phyloP scores from a whole-genome alignment of 2,329 filamentous ascomycete genomes.

The Pseudophaeomoniella oleicola region DNA sequence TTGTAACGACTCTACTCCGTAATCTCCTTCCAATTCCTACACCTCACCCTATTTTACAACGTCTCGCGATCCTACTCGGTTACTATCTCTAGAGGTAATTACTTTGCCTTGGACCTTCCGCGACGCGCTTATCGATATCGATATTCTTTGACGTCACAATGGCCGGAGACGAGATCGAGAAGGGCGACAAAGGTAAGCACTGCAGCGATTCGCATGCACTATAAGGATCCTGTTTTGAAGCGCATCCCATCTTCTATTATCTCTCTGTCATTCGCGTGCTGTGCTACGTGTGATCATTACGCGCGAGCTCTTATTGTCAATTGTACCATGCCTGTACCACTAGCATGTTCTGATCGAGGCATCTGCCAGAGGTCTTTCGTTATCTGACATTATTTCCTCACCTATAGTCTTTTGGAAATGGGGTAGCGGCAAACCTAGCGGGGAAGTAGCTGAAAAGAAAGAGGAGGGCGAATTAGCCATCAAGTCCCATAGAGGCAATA shows the following conservation, averaged over 20 bases:
- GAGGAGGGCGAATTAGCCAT: conserved; percentile 45
- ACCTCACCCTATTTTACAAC: not conserved
- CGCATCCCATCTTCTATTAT: conserved; percentile 1
- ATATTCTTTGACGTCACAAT: conserved; percentile 18
- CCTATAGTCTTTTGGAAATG: conserved; percentile 49
- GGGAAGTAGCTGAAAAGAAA: conserved; percentile 42
- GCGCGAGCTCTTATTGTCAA: not conserved
- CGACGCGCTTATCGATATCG: not conserved
- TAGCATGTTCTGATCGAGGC: not conserved
- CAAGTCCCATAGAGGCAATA: conserved; percentile 47
- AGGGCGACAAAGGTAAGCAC: conserved; percentile 36
- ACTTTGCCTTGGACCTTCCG: not conserved
- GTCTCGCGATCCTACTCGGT: not conserved
- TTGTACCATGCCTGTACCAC: not conserved
- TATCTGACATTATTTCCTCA: conserved; percentile 2
- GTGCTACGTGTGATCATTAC: not conserved
- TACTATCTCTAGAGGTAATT: not conserved
- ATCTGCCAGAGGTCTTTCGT: not conserved
- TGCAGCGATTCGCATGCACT: conserved; percentile 1
- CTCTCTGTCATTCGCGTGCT: not conserved
- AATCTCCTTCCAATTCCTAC: not conserved
- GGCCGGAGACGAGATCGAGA: conserved; percentile 32
- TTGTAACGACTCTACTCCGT: no score
- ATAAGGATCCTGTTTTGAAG: conserved; percentile 4
- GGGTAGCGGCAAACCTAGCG: conserved; percentile 39